These are phyloP conservation scores for Venturia pyrina DNA, from an alignment of 2,329 filamentous ascomycete species.

Conservation along the genomic window DNA sequence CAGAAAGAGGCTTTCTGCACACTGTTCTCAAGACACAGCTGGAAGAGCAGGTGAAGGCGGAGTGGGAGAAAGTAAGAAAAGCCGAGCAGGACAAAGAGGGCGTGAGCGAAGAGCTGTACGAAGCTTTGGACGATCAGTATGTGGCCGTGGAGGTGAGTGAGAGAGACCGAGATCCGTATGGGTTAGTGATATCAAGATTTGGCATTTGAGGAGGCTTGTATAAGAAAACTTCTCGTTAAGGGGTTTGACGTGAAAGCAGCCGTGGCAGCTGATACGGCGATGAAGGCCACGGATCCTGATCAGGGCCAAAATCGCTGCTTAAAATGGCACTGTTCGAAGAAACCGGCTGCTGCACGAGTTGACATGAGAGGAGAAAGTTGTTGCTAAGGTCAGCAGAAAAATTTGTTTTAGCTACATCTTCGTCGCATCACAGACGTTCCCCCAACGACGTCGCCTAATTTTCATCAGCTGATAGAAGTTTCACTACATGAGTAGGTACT, in stretches of 20 bases:
- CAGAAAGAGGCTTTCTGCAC: constrained; percentile 72
- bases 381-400: no score
- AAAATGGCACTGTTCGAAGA: no score
- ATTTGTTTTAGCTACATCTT: no score
- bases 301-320: no score
- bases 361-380: no score
- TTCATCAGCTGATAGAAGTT: no score
- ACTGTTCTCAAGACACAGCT: constrained; percentile 60
- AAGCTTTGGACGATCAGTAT: constrained; percentile 42
- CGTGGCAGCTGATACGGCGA: no score
- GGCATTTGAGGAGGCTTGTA: not conserved
- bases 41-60: constrained; percentile 45
- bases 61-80: constrained; percentile 41
- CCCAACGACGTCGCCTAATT: no score
- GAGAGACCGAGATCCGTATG: constrained; percentile 79
- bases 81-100: constrained; percentile 29
- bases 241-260: not conserved
- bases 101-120: constrained; percentile 29
- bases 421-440: no score
- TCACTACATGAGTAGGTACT: no score
- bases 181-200: constrained; percentile 45
- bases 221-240: not conserved
- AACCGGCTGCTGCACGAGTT: no score
- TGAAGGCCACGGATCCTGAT: not conserved
- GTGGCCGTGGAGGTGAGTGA: constrained; percentile 65